Evolutionary conservation across 495 filamentous ascomycete species (phyloP), one percentile per base, ranked within the genome.

Genomic region (Neurospora sp.): DNA sequence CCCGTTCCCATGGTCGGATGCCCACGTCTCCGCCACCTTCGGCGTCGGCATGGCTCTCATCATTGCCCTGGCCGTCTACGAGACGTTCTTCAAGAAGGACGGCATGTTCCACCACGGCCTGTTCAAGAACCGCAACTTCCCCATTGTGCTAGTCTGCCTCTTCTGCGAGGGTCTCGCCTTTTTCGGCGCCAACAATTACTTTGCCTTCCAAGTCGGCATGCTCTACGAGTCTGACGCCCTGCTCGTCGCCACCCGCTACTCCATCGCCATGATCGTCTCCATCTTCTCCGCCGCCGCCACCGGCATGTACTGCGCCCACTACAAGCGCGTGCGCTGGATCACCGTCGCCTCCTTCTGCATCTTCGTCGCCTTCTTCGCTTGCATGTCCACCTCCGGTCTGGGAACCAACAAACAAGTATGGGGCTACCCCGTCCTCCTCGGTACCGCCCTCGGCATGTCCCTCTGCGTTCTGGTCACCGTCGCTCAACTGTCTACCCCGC

Each of bases 81-180:
- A 81, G 73, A 73, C 73, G 8, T 74, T 73, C 20, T 76, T 80
- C 73, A 81, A 79, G 72, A 80, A 76, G 69, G 80, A 82, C 71
- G 81, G 81, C 69, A 78, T 83, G 78, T 77, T 82, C 71, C 78
- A 83, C 73, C 80, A 83, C 59, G 76, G 74, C 20, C 74, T 82
- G 20, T 82, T 82, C 74, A 39, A 11, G 18, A 76, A 74, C 72
- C 73, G 79, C 39, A 83, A 83, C 75, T 83, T 83, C 62, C 20
- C 78, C 8, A 77, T 83, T 42, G 75, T 73, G 0, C 42, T 81
- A 5, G 31, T 75, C 35, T 78, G 76, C 59, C 71, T 82, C 3
- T 83, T 82, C 59, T 74, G 70, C 66, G 81, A 83, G 72, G 80
- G 81, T 37, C 20, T 82, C 14, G 79, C 76, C 39, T 83, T 83